A percentile compares a stretch with the other conserved stretches of the same genome.
Evolutionary conservation across 768 basidiomycete genomes (phyloP).

Genomic region (Mycena alexandri): DNA sequence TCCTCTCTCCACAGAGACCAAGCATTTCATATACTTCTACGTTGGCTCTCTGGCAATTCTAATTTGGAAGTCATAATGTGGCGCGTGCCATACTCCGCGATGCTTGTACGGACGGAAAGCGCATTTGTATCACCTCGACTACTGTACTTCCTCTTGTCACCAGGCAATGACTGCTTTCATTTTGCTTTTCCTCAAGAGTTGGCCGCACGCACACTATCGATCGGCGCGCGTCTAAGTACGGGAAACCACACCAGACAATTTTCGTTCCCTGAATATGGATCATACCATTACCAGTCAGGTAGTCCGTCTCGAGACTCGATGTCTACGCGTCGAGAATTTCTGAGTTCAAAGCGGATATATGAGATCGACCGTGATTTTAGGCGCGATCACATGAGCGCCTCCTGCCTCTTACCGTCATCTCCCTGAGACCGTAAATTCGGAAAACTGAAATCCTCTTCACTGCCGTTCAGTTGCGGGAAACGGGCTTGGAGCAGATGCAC

Average conservation of each 20-base stretch:
- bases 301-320: not conserved
- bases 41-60: constrained; percentile 93
- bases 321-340: not conserved
- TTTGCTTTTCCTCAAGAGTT: constrained; percentile 2
- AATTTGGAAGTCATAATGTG: constrained; percentile 88
- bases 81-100: constrained; percentile 1
- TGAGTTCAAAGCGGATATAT: not conserved
- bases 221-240: not conserved
- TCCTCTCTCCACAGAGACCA: constrained; percentile 76
- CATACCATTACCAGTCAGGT: not conserved
- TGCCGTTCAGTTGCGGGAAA: not conserved
- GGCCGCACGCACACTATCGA: not conserved
- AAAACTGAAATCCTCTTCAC: not conserved
- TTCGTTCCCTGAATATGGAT: not conserved
- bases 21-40: constrained; percentile 99
- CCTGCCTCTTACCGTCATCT: not conserved
- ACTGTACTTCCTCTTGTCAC: constrained; percentile 27
- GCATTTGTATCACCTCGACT: constrained; percentile 25
- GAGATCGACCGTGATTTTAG: constrained; percentile 4
- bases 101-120: constrained; percentile 4
- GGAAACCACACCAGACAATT: not conserved
- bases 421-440: not conserved
- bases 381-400: constrained; percentile 36
- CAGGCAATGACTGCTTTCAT: constrained; percentile 19
- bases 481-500: not conserved